phyloP scores from a whole-genome alignment of 225 moss, liverwort and hornwort genomes.

The Pleurozium schreberi region DNA sequence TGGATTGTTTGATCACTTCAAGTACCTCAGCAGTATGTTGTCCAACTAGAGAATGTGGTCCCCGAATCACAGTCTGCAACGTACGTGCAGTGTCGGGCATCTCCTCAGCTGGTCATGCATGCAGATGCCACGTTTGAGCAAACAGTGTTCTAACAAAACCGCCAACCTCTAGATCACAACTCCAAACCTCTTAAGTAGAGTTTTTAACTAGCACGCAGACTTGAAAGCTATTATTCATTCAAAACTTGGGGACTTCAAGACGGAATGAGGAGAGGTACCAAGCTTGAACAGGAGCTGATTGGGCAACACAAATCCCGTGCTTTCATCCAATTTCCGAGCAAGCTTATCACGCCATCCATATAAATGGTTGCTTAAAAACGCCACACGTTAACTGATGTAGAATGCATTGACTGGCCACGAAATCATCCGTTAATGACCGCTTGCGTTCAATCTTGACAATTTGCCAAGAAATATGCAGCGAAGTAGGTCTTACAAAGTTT shows the following conservation, averaged over 20 bases:
- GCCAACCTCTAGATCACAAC: not conserved
- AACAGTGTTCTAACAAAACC: not conserved
- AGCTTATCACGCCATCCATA: slow-evolving; percentile 87
- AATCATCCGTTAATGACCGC: not conserved
- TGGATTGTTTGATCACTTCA: slow-evolving; percentile 50
- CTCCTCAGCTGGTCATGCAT: slow-evolving; percentile 48
- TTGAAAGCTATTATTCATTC: not conserved
- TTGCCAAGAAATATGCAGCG: not conserved
- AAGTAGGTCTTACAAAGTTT: not conserved
- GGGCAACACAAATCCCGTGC: slow-evolving; percentile 87
- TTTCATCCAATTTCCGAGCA: slow-evolving; percentile 91
- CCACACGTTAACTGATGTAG: not conserved
- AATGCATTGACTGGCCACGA: not conserved
- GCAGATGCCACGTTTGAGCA: not conserved
- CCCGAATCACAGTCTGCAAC: slow-evolving; percentile 35
- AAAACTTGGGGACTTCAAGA: not conserved
- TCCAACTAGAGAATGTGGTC: slow-evolving; percentile 34
- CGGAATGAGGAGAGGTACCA: slow-evolving; percentile 27
- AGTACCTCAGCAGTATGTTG: slow-evolving; percentile 30
- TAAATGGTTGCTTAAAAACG: slow-evolving; percentile 13
- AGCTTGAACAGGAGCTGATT: slow-evolving; percentile 83
- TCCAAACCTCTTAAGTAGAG: not conserved
- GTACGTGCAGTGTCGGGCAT: slow-evolving; percentile 34
- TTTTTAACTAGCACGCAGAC: not conserved
- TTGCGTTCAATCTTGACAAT: not conserved